Conservation (phyloP, 2,329 filamentous ascomycete genomes). For the Blastomyces silverae region DNA sequence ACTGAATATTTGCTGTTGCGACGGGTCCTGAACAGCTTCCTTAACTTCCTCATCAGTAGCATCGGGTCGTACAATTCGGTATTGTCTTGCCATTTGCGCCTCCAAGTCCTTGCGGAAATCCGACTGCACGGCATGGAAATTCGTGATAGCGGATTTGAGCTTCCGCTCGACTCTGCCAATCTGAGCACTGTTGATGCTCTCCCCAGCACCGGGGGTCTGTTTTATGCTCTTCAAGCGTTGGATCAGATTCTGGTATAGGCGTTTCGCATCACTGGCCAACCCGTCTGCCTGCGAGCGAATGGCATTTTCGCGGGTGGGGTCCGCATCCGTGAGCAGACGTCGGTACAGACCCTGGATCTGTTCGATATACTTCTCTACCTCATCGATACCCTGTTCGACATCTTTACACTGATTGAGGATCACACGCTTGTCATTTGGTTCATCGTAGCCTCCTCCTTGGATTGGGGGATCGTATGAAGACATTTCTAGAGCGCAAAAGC, state of each 20-base stretch:
- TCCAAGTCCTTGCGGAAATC: constrained; percentile 72
- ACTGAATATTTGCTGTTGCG: constrained; percentile 70
- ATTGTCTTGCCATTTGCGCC: constrained; percentile 81
- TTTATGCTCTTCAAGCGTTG: constrained; percentile 77
- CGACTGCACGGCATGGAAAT: constrained; percentile 73
- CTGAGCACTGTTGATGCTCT: constrained; percentile 67
- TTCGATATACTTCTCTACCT: constrained; percentile 64
- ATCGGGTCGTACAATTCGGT: constrained; percentile 79
- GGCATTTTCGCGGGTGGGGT: constrained; percentile 60
- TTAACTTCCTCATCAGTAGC: constrained; percentile 71
- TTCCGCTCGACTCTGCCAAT: constrained; percentile 73
- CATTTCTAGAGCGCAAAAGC: constrained; percentile 39
- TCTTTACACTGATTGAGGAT: constrained; percentile 80
- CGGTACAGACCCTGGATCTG: constrained; percentile 66
- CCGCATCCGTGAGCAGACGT: constrained; percentile 65
- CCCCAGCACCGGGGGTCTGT: constrained; percentile 66
- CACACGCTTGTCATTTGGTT: constrained; percentile 56
- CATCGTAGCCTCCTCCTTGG: constrained; percentile 28
- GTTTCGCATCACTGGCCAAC: constrained; percentile 73
- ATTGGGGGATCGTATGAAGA: constrained; percentile 24
- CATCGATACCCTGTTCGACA: constrained; percentile 68
- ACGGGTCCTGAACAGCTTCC: constrained; percentile 66
- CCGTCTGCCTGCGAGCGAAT: constrained; percentile 64
- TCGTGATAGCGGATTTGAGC: constrained; percentile 71
- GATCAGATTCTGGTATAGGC: constrained; percentile 69